phyloP scores from a whole-genome alignment of 345 rosid species.

The Moricandia arvensis region DNA sequence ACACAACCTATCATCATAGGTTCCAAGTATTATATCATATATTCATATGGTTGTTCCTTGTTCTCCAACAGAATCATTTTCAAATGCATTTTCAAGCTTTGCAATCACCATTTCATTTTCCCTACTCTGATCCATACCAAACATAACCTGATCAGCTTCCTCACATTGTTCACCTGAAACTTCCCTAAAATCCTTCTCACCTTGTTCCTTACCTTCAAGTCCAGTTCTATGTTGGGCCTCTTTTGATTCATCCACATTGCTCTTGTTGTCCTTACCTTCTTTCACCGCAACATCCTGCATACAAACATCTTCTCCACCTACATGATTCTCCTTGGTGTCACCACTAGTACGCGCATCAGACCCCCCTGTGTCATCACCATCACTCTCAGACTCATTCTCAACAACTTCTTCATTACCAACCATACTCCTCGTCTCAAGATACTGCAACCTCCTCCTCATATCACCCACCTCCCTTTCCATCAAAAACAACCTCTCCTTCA shows the following conservation, averaged over 20 bases:
- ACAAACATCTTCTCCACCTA: conserved; percentile 34
- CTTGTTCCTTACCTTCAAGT: conserved; percentile 8
- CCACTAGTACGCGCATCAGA: conserved; percentile 46
- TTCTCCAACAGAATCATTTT: conserved; percentile 22
- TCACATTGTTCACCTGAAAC: conserved; percentile 21
- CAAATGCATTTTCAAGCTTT: conserved; percentile 23
- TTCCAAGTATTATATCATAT: conserved; percentile 4
- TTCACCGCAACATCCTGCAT: conserved; percentile 34
- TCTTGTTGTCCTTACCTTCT: background rate
- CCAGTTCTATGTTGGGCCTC: background rate
- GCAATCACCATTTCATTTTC: conserved; percentile 6
- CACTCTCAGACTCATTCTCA: conserved; percentile 66
- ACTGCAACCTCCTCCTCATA: conserved; percentile 80
- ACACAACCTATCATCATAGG: conserved; percentile 6
- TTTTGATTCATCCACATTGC: conserved; percentile 5
- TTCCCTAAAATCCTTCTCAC: background rate
- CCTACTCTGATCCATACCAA: conserved; percentile 17
- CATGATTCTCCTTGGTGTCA: conserved; percentile 37
- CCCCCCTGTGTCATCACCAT: conserved; percentile 61
- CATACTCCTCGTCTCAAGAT: conserved; percentile 66
- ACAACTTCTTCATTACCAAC: conserved; percentile 56
- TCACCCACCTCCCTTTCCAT: conserved; percentile 90
- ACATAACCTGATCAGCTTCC: background rate
- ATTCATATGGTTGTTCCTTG: conserved; percentile 19
- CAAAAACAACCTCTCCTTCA: conserved; percentile 85